Base-by-base conservation (phyloP, 768 basidiomycete genomes). In the Steccherinum ochraceum region DNA sequence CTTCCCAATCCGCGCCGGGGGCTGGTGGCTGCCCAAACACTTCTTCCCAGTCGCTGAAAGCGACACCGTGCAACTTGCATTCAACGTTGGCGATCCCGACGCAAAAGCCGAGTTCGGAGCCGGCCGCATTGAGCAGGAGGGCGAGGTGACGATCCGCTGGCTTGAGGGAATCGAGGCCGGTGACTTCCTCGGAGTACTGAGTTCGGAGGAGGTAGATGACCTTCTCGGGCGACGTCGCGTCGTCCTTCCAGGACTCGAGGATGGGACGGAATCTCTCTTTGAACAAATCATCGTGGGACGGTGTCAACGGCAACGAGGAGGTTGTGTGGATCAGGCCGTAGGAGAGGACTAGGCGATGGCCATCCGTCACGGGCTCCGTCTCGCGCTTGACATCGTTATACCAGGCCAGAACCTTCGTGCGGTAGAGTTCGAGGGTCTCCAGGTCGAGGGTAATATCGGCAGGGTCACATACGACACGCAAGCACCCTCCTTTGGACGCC, bases 311-410 rank as follows among this genome's bases (percentile, higher is more conserved):
- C 2, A 53, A 50, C 2, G 56, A 21, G 12, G 23, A 48, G 0
- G 65, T 58, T 3, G 69, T 62, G 50, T 74, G 70, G 20, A 77
- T 66, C 40, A 79, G 67, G 52, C 76, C 77, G 59, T 73, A 79
- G 0, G 76, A 72, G 3, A 79, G 68, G 0, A 75, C 76, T 0
- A 79, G 68, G 1, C 74, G 71, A 49, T 74, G 75, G 4, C 78
- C 78, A n/a, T 70, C 67, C 0, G 69, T 73, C 40, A 78, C 61
- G 5, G 72, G 69, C 52, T 73, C 72, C 51, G 78, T 70, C 65
- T 75, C 74, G 56, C 76, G 75, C 42, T 62, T 61, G 48, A 78
- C 77, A 46, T 77, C 77, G 24, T 74, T 77, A 54, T 79, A 77
- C 76, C 77, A 80, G 1, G 76, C 67, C 2, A 78, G 61, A 16